These are phyloP conservation scores for Epichloe elymi DNA, from an alignment of 2,329 filamentous ascomycete species.

Conservation along the genomic window DNA sequence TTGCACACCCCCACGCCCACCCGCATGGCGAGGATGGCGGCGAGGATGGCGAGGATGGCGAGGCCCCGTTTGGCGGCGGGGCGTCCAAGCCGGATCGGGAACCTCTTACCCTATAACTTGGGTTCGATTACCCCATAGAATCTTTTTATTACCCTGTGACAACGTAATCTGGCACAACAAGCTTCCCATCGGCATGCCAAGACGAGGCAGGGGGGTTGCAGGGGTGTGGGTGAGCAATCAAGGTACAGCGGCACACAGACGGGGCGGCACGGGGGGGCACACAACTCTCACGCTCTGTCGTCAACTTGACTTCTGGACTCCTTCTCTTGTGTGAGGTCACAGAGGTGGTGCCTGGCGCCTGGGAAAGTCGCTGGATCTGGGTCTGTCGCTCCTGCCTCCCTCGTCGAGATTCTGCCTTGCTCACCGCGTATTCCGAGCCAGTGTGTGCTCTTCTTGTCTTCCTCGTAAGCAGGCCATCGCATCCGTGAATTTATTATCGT, in stretches of 20 bases:
- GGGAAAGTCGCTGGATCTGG: too few species aligned
- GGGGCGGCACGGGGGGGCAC: background rate
- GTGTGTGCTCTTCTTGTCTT: background rate
- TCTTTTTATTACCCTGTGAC: conserved; percentile 16
- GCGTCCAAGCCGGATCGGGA: conserved; percentile 1
- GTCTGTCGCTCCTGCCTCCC: conserved; percentile 1
- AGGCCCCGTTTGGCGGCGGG: background rate
- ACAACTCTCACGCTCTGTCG: too few species aligned
- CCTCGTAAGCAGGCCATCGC: background rate
- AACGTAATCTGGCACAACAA: conserved; percentile 14
- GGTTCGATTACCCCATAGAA: conserved; percentile 9
- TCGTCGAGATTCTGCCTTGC: background rate
- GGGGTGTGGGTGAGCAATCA: too few species aligned
- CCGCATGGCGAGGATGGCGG: too few species aligned
- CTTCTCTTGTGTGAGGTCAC: too few species aligned
- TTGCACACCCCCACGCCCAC: background rate
- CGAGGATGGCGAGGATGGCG: too few species aligned
- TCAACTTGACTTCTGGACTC: too few species aligned
- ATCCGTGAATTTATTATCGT: conserved; percentile 5
- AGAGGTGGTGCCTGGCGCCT: background rate
- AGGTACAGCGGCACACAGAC: background rate
- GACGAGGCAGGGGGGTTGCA: background rate
- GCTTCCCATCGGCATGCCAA: conserved; percentile 3
- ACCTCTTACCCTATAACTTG: conserved; percentile 10
- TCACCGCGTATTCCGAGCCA: too few species aligned